A percentile compares a stretch with the other conserved stretches of the same genome.
Conservation (phyloP, 306 rosid genomes). For the Luffa acutangula region DNA sequence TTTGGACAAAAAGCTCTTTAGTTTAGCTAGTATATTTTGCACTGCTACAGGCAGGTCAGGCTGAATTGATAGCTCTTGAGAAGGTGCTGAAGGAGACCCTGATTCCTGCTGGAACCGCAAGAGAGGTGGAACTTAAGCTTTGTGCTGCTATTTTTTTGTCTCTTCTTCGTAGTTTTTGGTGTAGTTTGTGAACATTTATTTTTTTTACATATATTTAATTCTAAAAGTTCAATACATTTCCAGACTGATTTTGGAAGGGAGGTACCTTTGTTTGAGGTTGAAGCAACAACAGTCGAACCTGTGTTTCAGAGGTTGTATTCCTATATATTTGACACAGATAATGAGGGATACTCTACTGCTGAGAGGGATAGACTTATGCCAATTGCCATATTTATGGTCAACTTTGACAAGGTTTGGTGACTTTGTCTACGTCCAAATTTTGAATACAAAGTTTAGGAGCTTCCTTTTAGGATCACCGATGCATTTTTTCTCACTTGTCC, state of each 20-base stretch:
- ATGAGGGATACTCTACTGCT: constrained; percentile 28
- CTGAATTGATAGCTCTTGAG: constrained; percentile 84
- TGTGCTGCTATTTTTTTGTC: background rate
- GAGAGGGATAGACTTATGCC: constrained; percentile 60
- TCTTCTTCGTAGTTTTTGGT: background rate
- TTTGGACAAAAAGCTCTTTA: background rate
- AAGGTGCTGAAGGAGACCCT: constrained; percentile 69
- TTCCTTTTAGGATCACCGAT: background rate
- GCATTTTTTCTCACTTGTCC: background rate
- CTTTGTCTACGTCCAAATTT: background rate
- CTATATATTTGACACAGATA: constrained; percentile 56
- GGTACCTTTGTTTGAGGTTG: constrained; percentile 80
- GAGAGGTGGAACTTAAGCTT: constrained; percentile 52
- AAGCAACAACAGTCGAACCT: constrained; percentile 78
- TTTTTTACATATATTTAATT: constrained; percentile 2
- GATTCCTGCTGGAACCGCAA: constrained; percentile 77
- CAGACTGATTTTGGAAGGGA: constrained; percentile 90
- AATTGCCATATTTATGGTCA: constrained; percentile 70
- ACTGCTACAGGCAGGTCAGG: constrained; percentile 68
- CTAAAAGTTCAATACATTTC: constrained; percentile 14
- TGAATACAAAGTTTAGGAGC: background rate
- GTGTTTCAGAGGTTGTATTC: constrained; percentile 73
- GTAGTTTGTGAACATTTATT: background rate
- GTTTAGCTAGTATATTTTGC: background rate
- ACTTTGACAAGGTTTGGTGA: constrained; percentile 75